phyloP scores from a whole-genome alignment of 2,329 filamentous ascomycete genomes.

The Epichloe baconii region DNA sequence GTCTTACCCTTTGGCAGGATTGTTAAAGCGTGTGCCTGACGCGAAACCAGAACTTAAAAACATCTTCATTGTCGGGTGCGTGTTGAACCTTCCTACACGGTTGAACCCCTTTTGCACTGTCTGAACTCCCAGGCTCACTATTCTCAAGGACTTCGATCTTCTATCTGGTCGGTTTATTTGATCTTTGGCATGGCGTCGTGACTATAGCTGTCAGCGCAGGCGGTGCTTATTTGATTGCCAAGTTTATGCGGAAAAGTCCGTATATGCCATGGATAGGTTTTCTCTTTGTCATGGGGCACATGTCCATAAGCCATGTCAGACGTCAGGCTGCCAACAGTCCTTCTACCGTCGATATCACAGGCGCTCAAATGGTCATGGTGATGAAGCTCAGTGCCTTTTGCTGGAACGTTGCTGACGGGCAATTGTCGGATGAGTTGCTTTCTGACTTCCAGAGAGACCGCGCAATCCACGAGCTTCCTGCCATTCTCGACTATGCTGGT shows the following conservation, averaged over 20 bases:
- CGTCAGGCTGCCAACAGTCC: constrained; percentile 61
- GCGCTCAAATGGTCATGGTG: constrained; percentile 92
- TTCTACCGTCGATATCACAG: constrained; percentile 70
- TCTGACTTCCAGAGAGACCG: constrained; percentile 77
- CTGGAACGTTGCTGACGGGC: constrained; percentile 95
- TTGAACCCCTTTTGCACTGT: background rate
- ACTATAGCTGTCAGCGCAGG: constrained; percentile 70
- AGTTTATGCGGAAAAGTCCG: constrained; percentile 63
- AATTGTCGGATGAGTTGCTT: constrained; percentile 64
- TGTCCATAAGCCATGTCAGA: constrained; percentile 79
- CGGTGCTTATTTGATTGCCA: constrained; percentile 72
- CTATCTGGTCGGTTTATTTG: constrained; percentile 86
- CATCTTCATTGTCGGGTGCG: constrained; percentile 64
- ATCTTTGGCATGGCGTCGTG: constrained; percentile 73
- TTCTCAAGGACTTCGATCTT: constrained; percentile 59
- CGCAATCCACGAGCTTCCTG: constrained; percentile 61
- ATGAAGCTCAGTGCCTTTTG: constrained; percentile 97
- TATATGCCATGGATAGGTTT: constrained; percentile 98
- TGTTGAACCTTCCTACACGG: background rate
- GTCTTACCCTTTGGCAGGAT: constrained; percentile 79
- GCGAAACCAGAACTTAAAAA: constrained; percentile 75
- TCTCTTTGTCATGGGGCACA: constrained; percentile 85
- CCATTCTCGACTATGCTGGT: constrained; percentile 67
- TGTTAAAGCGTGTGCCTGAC: constrained; percentile 86
- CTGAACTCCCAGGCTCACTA: background rate